phyloP scores from a whole-genome alignment of 768 basidiomycete species.

The Tylopilus plumbeoviolaceoides region DNA sequence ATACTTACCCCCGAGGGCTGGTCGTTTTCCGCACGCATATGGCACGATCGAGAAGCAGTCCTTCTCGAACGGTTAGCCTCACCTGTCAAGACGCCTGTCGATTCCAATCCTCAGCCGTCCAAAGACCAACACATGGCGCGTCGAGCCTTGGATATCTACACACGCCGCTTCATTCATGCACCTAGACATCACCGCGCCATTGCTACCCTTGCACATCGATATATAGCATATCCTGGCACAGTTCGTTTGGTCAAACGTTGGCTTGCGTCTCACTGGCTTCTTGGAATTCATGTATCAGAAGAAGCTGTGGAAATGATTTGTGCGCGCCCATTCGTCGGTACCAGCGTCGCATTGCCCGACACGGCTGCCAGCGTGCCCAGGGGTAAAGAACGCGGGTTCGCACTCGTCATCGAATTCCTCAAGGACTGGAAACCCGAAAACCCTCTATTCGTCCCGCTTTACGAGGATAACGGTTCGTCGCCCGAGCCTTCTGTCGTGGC shows the following conservation, averaged over 20 bases:
- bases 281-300: constrained; percentile 64
- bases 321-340: constrained; percentile 71
- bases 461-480: constrained; percentile 28
- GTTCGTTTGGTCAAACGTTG: constrained; percentile 89
- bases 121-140: constrained; percentile 53
- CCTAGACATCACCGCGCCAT: constrained; percentile 86
- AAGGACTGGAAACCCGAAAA: constrained; percentile 83
- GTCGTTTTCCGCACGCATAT: constrained; percentile 81
- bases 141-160: constrained; percentile 56
- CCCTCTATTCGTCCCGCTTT: constrained; percentile 72
- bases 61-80: constrained; percentile 69
- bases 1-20: constrained; percentile 78
- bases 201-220: constrained; percentile 73
- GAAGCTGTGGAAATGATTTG: constrained; percentile 87
- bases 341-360: constrained; percentile 29
- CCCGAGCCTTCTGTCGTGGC: constrained; percentile 22
- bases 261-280: constrained; percentile 87
- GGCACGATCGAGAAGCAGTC: constrained; percentile 81
- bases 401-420: constrained; percentile 65
- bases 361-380: constrained; percentile 50
- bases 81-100: constrained; percentile 29
- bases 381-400: constrained; percentile 80
- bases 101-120: constrained; percentile 7
- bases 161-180: constrained; percentile 69
- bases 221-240: constrained; percentile 76